These are phyloP conservation scores for Gleditsia sinensis DNA, from an alignment of 306 rosid genomes.

Conservation along the genomic window DNA sequence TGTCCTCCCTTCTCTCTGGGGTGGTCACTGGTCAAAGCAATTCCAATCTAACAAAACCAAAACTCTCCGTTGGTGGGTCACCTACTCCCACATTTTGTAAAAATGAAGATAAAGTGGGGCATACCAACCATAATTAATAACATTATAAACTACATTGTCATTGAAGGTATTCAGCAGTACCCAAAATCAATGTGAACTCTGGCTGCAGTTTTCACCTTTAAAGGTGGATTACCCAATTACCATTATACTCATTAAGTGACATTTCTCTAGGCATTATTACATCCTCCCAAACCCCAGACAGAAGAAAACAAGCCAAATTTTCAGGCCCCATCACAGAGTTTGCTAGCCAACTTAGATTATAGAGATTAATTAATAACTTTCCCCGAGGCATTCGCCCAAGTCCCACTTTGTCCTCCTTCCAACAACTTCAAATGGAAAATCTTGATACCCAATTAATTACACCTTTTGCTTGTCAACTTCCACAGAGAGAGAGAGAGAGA, in stretches of 20 bases:
- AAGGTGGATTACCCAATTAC: constrained; percentile 35
- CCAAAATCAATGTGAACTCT: too few relatives aligned
- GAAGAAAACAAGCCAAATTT: constrained; percentile 34
- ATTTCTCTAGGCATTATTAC: constrained; percentile 41
- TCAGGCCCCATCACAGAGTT: constrained; percentile 20
- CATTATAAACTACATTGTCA: neutral
- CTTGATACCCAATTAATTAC: constrained; percentile 28
- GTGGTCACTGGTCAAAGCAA: constrained; percentile 40
- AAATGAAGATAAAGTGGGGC: constrained; percentile 53
- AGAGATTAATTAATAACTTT: constrained; percentile 35
- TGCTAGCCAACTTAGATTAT: constrained; percentile 33
- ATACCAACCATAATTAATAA: constrained; percentile 21
- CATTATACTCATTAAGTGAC: constrained; percentile 28
- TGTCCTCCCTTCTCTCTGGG: constrained; percentile 18
- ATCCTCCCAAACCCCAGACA: constrained; percentile 24
- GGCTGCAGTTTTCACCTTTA: neutral
- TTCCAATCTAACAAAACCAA: constrained; percentile 36
- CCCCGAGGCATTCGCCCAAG: constrained; percentile 45
- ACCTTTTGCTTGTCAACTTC: constrained; percentile 43
- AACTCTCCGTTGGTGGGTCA: constrained; percentile 55
- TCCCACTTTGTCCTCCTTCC: constrained; percentile 45
- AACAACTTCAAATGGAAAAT: constrained; percentile 44
- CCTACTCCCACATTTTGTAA: constrained; percentile 43
- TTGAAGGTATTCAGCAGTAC: too few relatives aligned
- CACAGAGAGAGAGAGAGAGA: constrained; percentile 20